Base-by-base conservation (phyloP, 768 basidiomycete species). In the Termitomyces sp. region DNA sequence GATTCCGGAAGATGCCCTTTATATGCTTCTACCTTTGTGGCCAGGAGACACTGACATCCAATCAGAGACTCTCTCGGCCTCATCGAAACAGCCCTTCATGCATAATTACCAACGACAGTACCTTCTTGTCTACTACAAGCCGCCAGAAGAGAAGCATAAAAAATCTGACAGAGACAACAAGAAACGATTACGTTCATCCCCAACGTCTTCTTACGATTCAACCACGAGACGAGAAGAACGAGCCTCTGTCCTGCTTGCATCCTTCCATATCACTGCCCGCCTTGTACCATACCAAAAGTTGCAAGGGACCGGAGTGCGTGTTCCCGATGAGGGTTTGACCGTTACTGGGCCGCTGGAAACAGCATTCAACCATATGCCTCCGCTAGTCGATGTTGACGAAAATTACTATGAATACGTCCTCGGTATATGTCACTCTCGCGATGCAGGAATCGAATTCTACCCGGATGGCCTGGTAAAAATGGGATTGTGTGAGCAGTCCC, bases 21-120 rank as follows among this genome's bases (percentile, higher is more conserved):
- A 87, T 68, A 92, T 93, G 91, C 78, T 92, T 26, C 75, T 93
- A 18, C 91, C 91, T 16, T 76, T 93, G n/a, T 93, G 90, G 90
- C 84, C 87, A 9, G 81, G 85, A 18, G 86, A 88, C 62, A 88
- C 83, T 1, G 88, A 89, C 67, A 66, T 79, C 0, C 63, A 66
- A 33, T 71, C 74, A 46, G 60, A 66, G 48, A 58, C 58, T 57
- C 66, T 66, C 63, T 63, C 50, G 22, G 38, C 55, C 10, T 71
- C 69, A 20, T 74, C 65, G 57, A 46, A 68, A 4, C 63, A 71
- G 33, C 74, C 79, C 13, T 46, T 67, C 28, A 71, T 82, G 38
- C 76, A 80, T 1, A 67, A 80, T 40, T 77, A 82, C 54, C 74
- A 83, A 32, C 79, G 88, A 1, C 81, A 81, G 56, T 93, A 88